These are phyloP conservation scores for Lactarius indigo DNA, from an alignment of 768 basidiomycete genomes.

Conservation along the genomic window DNA sequence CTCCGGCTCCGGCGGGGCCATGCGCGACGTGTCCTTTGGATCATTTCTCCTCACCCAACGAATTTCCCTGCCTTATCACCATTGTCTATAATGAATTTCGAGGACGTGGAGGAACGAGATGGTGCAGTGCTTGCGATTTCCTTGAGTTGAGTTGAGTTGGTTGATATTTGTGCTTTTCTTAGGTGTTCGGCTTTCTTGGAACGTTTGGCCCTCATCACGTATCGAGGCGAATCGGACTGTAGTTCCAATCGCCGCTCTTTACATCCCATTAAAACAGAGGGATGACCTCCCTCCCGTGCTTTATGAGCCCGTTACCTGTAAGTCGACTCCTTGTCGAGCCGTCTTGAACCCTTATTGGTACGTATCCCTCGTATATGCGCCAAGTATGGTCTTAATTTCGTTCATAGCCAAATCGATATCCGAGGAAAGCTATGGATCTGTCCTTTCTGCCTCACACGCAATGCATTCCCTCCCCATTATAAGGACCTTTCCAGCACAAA, in stretches of 20 bases:
- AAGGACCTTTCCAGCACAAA: slow-evolving; percentile 98
- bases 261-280: slow-evolving; percentile 90
- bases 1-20: neutral
- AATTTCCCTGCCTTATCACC: neutral
- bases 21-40: slow-evolving; percentile 23
- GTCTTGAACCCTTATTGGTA: slow-evolving; percentile 98
- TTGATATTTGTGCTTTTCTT: slow-evolving; percentile 6
- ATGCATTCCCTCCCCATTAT: slow-evolving; percentile 97
- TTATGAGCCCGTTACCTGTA: slow-evolving; percentile 98
- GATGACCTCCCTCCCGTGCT: slow-evolving; percentile 94
- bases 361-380: slow-evolving; percentile 28
- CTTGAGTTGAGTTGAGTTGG: neutral
- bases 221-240: slow-evolving; percentile 98
- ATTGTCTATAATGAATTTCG: slow-evolving; percentile 58
- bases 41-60: neutral
- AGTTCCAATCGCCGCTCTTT: slow-evolving; percentile 96
- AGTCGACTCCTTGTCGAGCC: slow-evolving; percentile 87
- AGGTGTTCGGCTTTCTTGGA: slow-evolving; percentile 98
- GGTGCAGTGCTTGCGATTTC: slow-evolving; percentile 46
- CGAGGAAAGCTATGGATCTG: slow-evolving; percentile 99
- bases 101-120: slow-evolving; percentile 97
- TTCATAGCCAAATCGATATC: slow-evolving; percentile 90
- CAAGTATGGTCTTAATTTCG: slow-evolving; percentile 12
- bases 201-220: slow-evolving; percentile 96
- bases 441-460: slow-evolving; percentile 95